phyloP scores from a whole-genome alignment of 345 rosid species.

The Sonneratia caseolaris region DNA sequence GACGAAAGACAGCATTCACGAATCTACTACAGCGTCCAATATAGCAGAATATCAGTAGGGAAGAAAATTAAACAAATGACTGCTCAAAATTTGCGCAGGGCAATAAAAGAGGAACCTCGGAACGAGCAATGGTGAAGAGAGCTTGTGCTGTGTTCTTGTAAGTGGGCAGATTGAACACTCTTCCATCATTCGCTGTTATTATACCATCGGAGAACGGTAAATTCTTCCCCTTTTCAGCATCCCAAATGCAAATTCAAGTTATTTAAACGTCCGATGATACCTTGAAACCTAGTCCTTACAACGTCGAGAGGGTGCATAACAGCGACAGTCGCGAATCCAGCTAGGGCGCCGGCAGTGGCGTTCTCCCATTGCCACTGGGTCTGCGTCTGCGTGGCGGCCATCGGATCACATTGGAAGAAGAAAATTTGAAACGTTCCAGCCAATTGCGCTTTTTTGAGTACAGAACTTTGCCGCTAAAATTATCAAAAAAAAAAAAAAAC shows the following conservation, averaged over 20 bases:
- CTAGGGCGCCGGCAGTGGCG: constrained; percentile 76
- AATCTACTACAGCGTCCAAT: neutral
- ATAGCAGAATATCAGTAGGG: neutral
- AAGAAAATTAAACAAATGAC: neutral
- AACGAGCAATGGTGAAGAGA: constrained; percentile 59
- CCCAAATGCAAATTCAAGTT: neutral
- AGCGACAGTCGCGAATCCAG: constrained; percentile 86
- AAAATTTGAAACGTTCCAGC: neutral
- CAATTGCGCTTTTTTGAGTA: too few species aligned
- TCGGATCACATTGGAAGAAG: neutral
- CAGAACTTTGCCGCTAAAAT: too few species aligned
- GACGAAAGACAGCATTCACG: neutral
- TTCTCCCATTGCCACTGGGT: constrained; percentile 70
- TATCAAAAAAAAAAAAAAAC: too few species aligned
- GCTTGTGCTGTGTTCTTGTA: constrained; percentile 83
- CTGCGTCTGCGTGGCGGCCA: constrained; percentile 17
- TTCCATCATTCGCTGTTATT: constrained; percentile 65
- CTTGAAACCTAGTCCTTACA: constrained; percentile 91
- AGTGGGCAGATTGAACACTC: constrained; percentile 46
- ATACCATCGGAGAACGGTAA: constrained; percentile 3
- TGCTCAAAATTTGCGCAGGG: neutral
- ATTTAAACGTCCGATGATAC: constrained; percentile 15
- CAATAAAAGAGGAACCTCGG: constrained; percentile 36
- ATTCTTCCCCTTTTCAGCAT: neutral
- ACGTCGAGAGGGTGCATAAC: constrained; percentile 84